Evolutionary conservation across 1,139 yeast species (phyloP), one percentile per base, ranked within the genome.

Genomic region (Pichia sp.): DNA sequence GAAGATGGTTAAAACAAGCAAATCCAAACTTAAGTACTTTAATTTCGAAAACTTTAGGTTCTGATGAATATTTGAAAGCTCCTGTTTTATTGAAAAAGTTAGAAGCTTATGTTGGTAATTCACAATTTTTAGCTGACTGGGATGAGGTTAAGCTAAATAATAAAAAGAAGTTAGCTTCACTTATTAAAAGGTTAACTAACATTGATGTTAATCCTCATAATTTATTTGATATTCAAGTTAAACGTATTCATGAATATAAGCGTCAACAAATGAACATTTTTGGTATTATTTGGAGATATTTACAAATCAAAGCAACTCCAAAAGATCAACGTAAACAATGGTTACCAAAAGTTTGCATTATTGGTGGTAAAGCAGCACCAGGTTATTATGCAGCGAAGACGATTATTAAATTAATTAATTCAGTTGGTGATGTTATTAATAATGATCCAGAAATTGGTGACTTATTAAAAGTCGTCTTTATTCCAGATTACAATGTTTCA

Each of bases 301-400:
- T 90, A 55, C 73, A 74, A 51, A 81, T 89, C 63, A 87, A 87
- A 69, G 69, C 77, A 42, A 70, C 87, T 62, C 65, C 86, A 43
- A 68, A 74, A 12, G 83, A 76, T 28, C 87, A 87, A 60, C 79
- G 90, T 55, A 71, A 73, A 54, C 76, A 78, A 63, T 82, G 76
- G 65, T 76, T 80, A 50, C 81, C 96, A 48, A 84, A 85, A 62
- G 94, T 86, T 44, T 76, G 82, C 32, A 76, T 89, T 49, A 82
- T 89, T 64, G 97, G 97, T 55, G 97, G 97, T 63, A 89, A 89
- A 67, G 86, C 95, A 47, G 97, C 97, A 11, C 97, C 97, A 24
- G 97, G 97, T 53, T 90, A 89, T 66, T 89, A 86, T 70, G 86
- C 89, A 81, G 97, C 97, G 51, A 89, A 89, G 68, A 76, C 84